Evolutionary conservation across 495 filamentous ascomycete species (phyloP).

Genomic region (Usnea hakonensis): DNA sequence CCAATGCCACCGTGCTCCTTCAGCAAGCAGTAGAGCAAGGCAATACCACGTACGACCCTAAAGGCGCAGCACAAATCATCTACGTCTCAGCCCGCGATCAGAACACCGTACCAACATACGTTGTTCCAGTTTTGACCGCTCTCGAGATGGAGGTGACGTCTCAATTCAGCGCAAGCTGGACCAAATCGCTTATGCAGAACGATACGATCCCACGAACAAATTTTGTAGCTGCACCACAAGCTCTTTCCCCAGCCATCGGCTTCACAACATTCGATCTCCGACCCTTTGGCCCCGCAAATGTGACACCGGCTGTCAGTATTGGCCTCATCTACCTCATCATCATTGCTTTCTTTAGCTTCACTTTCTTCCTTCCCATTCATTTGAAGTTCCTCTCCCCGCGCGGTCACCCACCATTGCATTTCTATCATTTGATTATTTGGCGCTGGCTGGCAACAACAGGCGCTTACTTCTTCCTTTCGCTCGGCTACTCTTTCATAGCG

Average conservation of each 20-base stretch:
- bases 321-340: slow-evolving; percentile 69
- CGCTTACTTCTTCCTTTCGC: slow-evolving; percentile 60
- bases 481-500: slow-evolving; percentile 58
- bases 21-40: slow-evolving; percentile 45
- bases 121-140: slow-evolving; percentile 42
- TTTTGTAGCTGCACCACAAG: slow-evolving; percentile 45
- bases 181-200: slow-evolving; percentile 34
- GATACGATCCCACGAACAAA: slow-evolving; percentile 29
- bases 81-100: slow-evolving; percentile 53
- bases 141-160: slow-evolving; percentile 39
- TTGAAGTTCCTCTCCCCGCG: slow-evolving; percentile 43
- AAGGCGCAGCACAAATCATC: slow-evolving; percentile 51
- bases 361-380: slow-evolving; percentile 63
- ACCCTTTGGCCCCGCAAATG: slow-evolving; percentile 50
- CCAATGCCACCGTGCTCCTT: slow-evolving; percentile 56
- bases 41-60: slow-evolving; percentile 57
- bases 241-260: slow-evolving; percentile 55
- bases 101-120: slow-evolving; percentile 44
- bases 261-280: slow-evolving; percentile 54
- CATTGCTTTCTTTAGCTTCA: slow-evolving; percentile 63
- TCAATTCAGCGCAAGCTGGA: slow-evolving; percentile 50
- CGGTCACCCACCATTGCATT: slow-evolving; percentile 51
- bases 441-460: slow-evolving; percentile 50
- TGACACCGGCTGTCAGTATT: slow-evolving; percentile 54
- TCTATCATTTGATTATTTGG: slow-evolving; percentile 54